phyloP scores from a whole-genome alignment of 306 rosid species.

The Sesbania bispinosa region DNA sequence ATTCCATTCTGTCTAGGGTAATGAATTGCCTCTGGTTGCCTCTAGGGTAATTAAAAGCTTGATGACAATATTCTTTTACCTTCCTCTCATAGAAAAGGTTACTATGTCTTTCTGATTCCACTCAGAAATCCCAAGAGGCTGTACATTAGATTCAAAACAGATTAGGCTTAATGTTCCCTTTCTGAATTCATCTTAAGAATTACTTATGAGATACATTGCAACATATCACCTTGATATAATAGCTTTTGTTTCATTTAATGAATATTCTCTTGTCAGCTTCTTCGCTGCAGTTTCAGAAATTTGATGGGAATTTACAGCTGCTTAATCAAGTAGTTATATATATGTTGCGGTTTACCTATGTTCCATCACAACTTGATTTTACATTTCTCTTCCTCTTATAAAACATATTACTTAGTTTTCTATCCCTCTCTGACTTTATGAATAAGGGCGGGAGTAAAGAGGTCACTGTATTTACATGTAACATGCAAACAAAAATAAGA shows the following conservation, averaged over 20 bases:
- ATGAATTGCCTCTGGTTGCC: neutral
- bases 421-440: neutral
- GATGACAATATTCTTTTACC: no score
- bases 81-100: no score
- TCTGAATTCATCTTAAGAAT: constrained; percentile 6
- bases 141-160: no score
- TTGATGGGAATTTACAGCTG: constrained; percentile 51
- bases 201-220: neutral
- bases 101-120: no score
- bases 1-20: neutral
- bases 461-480: neutral
- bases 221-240: no score
- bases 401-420: constrained; percentile 5
- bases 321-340: constrained; percentile 13
- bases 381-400: neutral
- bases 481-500: neutral
- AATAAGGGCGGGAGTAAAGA: neutral
- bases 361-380: constrained; percentile 6
- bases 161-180: neutral
- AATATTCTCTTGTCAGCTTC: no score
- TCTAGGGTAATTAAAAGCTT: no score
- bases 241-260: no score
- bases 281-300: constrained; percentile 50
- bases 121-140: no score
- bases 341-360: constrained; percentile 3